Evolutionary conservation across 305 asterid genomes (phyloP), one percentile per base, ranked within the genome.

Genomic region (Solanum chacoense): DNA sequence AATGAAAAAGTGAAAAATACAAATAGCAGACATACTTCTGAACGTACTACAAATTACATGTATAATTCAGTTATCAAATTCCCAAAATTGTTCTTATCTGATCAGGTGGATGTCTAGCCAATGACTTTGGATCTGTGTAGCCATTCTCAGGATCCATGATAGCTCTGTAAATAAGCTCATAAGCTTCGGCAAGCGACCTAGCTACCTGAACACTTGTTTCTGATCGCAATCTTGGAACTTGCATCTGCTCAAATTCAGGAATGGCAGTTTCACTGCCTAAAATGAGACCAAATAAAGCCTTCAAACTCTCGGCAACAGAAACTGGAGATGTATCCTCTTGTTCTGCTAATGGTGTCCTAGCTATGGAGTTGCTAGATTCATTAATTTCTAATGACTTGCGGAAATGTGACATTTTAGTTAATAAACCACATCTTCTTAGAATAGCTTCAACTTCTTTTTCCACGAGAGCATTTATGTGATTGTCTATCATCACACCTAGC

Each of bases 61-160:
- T 55, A 11, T 74, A 8, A 29, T 55, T 75, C 74, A 11, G 36
- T 31, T 24, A 85, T 93, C 92, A 96, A 87, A 96, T 96, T 77
- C 98, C 99, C 95, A 96, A 91, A 91, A 96, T 96, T 91, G 99
- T 96, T 91, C 98, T 91, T 88, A 96, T 95, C 92, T 97, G 99
- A 93, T 96, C 98, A 38, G 99, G 98, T 31, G 98, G 98, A 89
- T 97, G 99, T 91, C 99, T 95, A 28, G 95, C 98, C 91, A 97
- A 93, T 20, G 98, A 93, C 90, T 95, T 93, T 42, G 99, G 99
- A 87, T 97, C 98, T 29, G 95, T 94, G 89, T 97, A 97, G 24
- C 90, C 89, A 59, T 95, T 96, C 86, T 89, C 81, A 11, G 98
- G 98, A 84, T 97, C 98, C 96, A 95, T 95, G 50, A 96, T 94